Evolutionary conservation across 2,329 filamentous ascomycete species (phyloP), one percentile per base, ranked within the genome.

Genomic region (Diaporthe velutina): DNA sequence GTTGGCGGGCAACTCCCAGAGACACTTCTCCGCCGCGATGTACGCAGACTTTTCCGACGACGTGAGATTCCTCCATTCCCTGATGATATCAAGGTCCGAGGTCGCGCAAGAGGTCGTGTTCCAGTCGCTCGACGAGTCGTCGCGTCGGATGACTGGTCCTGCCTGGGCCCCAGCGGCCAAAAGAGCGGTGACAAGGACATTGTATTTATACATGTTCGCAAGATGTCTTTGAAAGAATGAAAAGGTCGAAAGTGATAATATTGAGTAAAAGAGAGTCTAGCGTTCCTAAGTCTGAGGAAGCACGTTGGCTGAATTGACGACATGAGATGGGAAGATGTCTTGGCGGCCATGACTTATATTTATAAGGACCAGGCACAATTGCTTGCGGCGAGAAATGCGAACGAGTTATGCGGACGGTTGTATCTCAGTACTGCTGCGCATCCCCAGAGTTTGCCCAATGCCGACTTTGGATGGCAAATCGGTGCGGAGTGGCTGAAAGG

Each of bases 21-120:
- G 75, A 75, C 82, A 83, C 6, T 80, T 74, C 68, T 83, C 81
- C 1, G 78, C 82, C 12, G 80, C 71, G 73, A 83, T 75, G 70
- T 83, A 83, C 12, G 66, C 74, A n/a, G 73, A 61, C 74, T 81
- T 82, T 74, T 83, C 81, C 8, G 35, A 35, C 3, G 35, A 42
- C 28, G n/a, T 61, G 13, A 61, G 13, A 3, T 61, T 42, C 38
- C 58, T 61, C 58, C 38, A 61, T 42, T 61, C 58, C 42, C 42
- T 61, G n/a, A 61, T 61, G n/a, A 61, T 42, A 6, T 61, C 9
- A 42, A 61, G 58, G 22, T 61, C 58, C 19, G 58, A 61, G 35
- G n/a, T 42, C 2, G 58, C 35, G 25, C 58, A 61, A 19, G 33
- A 25, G 12, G 58, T 61, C 15, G 35, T 61, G 38, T 61, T 61